Evolutionary conservation across 441 rosid genomes (phyloP), one percentile per base, ranked within the genome.

Genomic region (Erodium moschatum): DNA sequence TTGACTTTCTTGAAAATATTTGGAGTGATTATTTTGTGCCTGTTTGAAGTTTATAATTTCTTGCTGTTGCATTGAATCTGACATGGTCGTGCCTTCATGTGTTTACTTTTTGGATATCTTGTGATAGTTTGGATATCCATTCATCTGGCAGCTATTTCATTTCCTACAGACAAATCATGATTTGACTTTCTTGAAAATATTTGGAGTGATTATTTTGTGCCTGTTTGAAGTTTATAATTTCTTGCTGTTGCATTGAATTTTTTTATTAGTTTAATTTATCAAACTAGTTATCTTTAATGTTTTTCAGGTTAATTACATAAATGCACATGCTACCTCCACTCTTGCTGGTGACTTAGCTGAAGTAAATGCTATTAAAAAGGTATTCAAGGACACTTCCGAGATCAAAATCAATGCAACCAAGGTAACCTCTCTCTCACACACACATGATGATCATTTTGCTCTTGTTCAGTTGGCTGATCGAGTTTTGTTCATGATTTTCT

Each of bases 311-410:
- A 87, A 87, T 77, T 85, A 87, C 44, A 66, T 84, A 2, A 87
- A 87, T 78, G 89, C 92, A 10, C 89, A 85, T 61, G 89, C 89
- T 16, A 87, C 92, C 62, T 87, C 92, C 64, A 87, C 92, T 19
- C 68, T 84, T 16, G 89, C 88, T 0, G 92, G 87, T 24, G 92
- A 87, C 76, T 71, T 87, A 74, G 88, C 88, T 1, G 93, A 85
- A 81, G 86, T 85, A 60, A 87, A 86, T 44, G 89, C 90, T 5
- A 77, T 87, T 29, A 87, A 85, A 77, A 83, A 80, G 76, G 83
- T 84, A 65, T 85, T 87, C 2, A 87, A 82, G 70, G 76, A 87
- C 85, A 83, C 89, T 0, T 83, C 87, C 20, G 87, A 78, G 78
- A 84, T 86, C 1, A 87, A 84, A 75, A 87, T 87, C 89, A 87